Evolutionary conservation across 371 early-diverging fungal species (phyloP).

Genomic region (Apophysomyces trapeziformis): DNA sequence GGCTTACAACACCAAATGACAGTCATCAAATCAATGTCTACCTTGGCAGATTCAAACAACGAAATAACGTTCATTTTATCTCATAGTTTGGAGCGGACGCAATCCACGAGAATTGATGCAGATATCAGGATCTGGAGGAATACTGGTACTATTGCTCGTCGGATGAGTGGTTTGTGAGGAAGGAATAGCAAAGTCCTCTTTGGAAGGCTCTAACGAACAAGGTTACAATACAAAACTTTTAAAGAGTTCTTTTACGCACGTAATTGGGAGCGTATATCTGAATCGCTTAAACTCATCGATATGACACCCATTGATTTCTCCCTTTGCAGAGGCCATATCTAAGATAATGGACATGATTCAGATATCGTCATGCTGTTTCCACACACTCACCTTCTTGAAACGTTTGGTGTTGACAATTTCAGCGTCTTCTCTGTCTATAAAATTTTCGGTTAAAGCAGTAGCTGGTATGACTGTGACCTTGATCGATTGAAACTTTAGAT

Average conservation of each 20-base stretch:
- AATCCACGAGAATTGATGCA: not conserved
- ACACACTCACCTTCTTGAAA: not conserved
- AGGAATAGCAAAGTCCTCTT: not conserved
- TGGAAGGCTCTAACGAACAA: not conserved
- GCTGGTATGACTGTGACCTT: not conserved
- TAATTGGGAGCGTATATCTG: not conserved
- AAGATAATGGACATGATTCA: not conserved
- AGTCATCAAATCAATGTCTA: too few species aligned
- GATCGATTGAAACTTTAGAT: not conserved
- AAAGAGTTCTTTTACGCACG: not conserved
- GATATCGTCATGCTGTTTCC: not conserved
- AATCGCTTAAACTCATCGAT: not conserved
- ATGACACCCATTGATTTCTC: not conserved
- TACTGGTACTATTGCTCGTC: not conserved
- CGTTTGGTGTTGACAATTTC: not conserved
- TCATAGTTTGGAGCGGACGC: too few species aligned
- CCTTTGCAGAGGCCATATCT: constrained; percentile 3
- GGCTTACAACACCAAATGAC: too few species aligned
- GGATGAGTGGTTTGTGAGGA: not conserved
- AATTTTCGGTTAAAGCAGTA: not conserved
- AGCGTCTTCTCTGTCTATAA: not conserved
- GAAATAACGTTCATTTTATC: too few species aligned
- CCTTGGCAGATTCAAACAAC: too few species aligned
- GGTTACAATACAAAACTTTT: not conserved
- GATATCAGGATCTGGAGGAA: not conserved